Percentiles rank a stretch among this genome's conserved stretches.
These are phyloP conservation scores for Alternaria brassicae DNA, from an alignment of 2,329 filamentous ascomycete species.

Conservation along the genomic window DNA sequence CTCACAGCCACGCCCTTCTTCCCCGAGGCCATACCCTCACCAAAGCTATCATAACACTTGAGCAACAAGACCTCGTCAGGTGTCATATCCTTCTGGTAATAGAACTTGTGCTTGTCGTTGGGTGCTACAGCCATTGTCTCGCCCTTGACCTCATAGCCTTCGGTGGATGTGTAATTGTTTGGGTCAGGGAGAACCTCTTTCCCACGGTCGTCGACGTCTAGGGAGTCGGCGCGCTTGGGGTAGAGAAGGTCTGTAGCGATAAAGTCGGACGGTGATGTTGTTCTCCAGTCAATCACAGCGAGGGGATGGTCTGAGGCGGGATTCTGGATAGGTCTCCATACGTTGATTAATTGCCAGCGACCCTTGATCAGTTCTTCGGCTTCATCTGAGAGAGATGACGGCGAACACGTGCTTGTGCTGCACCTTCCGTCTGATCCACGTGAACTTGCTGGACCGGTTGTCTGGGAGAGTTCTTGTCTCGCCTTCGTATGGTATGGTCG, in stretches of 20 bases:
- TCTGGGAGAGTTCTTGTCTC: constrained; percentile 62
- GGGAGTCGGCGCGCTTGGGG: constrained; percentile 50
- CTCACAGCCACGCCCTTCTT: constrained; percentile 52
- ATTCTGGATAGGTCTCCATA: constrained; percentile 71
- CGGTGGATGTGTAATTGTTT: constrained; percentile 55
- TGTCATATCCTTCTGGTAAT: constrained; percentile 73
- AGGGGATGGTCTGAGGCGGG: constrained; percentile 72
- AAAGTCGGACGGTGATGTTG: constrained; percentile 64
- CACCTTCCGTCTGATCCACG: constrained; percentile 72
- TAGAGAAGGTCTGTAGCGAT: constrained; percentile 69
- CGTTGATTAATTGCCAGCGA: constrained; percentile 73
- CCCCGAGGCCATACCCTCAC: constrained; percentile 52
- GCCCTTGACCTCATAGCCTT: constrained; percentile 68
- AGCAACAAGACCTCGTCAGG: constrained; percentile 62
- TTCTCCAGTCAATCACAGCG: constrained; percentile 70
- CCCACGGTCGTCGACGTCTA: constrained; percentile 62
- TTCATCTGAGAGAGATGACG: constrained; percentile 65
- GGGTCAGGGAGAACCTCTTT: constrained; percentile 65
- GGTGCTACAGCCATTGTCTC: constrained; percentile 68
- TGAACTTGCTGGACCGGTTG: constrained; percentile 74
- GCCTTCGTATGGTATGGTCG: constrained; percentile 72
- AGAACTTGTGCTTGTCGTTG: constrained; percentile 66
- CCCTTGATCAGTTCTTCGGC: constrained; percentile 64
- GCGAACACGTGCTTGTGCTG: constrained; percentile 67
- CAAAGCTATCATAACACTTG: constrained; percentile 58